Evolutionary conservation across 1,139 yeast genomes (phyloP), one percentile per base, ranked within the genome.

Genomic region (Taphrina wiesneri): DNA sequence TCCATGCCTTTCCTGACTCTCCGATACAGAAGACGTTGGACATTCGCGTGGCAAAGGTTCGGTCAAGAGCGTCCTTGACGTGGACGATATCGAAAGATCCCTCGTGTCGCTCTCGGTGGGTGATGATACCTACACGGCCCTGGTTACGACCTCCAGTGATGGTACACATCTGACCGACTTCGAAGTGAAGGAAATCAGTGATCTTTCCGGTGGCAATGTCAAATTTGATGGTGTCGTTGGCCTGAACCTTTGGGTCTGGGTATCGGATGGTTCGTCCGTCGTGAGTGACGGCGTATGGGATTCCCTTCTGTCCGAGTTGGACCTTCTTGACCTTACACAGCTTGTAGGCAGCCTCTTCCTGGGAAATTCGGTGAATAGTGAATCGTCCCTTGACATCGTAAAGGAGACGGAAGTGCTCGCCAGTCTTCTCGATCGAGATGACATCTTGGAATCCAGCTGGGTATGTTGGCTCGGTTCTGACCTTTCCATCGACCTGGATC

Each of bases 381-480:
- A 91, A 92, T 85, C 97, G 92, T 82, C 98, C 98, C 86, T 92
- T 92, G 80, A 90, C 87, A 80, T 92, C 98, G 86, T 91, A 92
- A 78, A 92, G 87, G 79, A 92, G 90, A 86, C 98, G 92, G 90
- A 92, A 92, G 91, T 92, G 86, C 85, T 92, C 98, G 82, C 92
- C 91, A 82, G 98, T 92, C 80, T 96, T 96, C 80, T 92, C 98
- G 78, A 92, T 85, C 73, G 96, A 77, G 82, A 92, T 90, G 77
- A 92, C 98, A 81, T 92, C 99, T 97, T 91, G 91, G 89, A 92
- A 91, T 79, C 99, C 99, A 78, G 98, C 90, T 81, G 99, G 99
- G 96, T 80, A 92, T 74, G 98, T 92, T 74, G 96, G 80, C 82
- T 93, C 98, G 75, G 99, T 92, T 90, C 99, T 91, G 77, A 92